A percentile compares a stretch with the other conserved stretches of the same genome.
phyloP scores from a whole-genome alignment of 768 basidiomycete genomes.

The Lactarius trivialis region DNA sequence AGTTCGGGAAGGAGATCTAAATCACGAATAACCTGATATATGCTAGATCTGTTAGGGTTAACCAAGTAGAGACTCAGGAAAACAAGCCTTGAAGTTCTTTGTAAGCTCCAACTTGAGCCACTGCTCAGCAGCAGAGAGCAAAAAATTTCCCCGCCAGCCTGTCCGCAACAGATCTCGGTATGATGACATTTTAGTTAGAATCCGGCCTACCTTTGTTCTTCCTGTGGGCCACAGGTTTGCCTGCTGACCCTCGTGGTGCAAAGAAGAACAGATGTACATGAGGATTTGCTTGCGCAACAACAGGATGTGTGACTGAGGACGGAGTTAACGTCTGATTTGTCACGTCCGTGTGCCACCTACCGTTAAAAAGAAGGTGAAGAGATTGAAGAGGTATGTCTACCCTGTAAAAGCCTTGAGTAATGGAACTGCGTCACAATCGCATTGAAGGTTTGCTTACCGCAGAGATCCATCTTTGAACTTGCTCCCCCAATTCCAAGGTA shows the following conservation, averaged over 20 bases:
- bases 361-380: conserved; percentile 84
- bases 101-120: conserved; percentile 93
- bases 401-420: conserved; percentile 32
- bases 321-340: background rate
- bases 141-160: conserved; percentile 95
- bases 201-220: conserved; percentile 70
- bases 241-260: conserved; percentile 80
- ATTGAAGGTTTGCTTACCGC: conserved; percentile 40
- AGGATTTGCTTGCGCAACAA: conserved; percentile 91
- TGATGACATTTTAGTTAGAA: background rate
- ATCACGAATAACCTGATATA: conserved; percentile 77
- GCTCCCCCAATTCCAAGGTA: conserved; percentile 94
- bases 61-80: conserved; percentile 4
- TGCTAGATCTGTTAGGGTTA: conserved; percentile 5
- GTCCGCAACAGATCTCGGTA: background rate
- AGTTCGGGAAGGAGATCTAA: conserved; percentile 92
- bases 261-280: conserved; percentile 95
- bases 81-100: conserved; percentile 81
- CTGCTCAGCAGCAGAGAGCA: conserved; percentile 88
- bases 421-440: background rate
- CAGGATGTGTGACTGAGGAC: conserved; percentile 72
- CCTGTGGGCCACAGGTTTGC: conserved; percentile 89
- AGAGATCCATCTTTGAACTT: conserved; percentile 91
- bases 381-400: conserved; percentile 94
- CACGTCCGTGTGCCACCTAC: conserved; percentile 30